Evolutionary conservation across 139 green algal species (phyloP), one percentile per base, ranked within the genome.

Genomic region (Haematococcus sp.): DNA sequence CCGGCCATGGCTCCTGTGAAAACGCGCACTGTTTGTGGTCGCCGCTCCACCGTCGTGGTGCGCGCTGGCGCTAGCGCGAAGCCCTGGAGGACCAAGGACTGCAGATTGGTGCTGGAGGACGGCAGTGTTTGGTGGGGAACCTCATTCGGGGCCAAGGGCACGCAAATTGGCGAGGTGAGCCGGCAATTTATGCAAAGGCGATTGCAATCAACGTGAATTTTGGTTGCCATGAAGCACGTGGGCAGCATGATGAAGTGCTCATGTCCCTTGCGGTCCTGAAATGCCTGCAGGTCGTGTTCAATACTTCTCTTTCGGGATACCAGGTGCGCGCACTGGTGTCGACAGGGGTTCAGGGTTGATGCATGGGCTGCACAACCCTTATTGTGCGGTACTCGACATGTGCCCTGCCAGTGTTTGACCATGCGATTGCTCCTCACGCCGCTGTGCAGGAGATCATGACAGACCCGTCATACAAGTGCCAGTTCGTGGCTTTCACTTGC

Each of bases 401-500:
- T 49, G 40, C 40, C n/a, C n/a, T n/a, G n/a, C n/a, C n/a, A n/a
- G n/a, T n/a, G n/a, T n/a, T n/a, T n/a, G n/a, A n/a, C n/a, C n/a
- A n/a, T n/a, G n/a, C n/a, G n/a, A 66, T 61, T 61, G 34, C 27
- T 27, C 63, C 63, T 76, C 56, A 32, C 20, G 56, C 13, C 27
- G 20, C 23, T 60, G 19, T 76, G 63, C 93, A 98, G 81, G 96
- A 99, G 80, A 98, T 99, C 70, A 85, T 99, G 83, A 98, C 96
- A 0, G 96, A 99, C 77, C 96, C 96, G 3, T 93, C 81, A 56
- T 99, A 99, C 88, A 95, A 96, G 75, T 95, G 94, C 54, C 93
- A 98, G 76, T 98, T 98, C 67, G 96, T 99, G 32, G 83, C 83
- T 3, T 99, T 98, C 91, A 99, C 96, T 15, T 90, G 92, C 77